Conservation (phyloP, 2,329 filamentous ascomycete species). For the Clathrospora elynae region DNA sequence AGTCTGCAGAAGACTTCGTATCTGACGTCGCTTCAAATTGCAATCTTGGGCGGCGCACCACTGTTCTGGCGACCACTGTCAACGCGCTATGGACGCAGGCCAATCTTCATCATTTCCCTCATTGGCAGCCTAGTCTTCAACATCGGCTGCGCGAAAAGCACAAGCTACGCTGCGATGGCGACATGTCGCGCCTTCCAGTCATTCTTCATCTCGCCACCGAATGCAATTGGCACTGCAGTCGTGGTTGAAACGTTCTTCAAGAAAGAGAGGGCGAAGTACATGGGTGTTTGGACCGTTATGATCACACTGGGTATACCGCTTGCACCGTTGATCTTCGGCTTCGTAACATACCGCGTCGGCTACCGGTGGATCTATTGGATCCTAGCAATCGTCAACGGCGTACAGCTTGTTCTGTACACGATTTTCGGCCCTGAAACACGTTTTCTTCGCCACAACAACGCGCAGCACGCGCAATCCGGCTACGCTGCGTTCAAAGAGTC, state of each 20-base stretch:
- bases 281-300: constrained; percentile 63
- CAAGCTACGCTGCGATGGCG: constrained; percentile 57
- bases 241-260: constrained; percentile 65
- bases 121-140: constrained; percentile 57
- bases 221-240: constrained; percentile 61
- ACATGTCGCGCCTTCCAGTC: constrained; percentile 59
- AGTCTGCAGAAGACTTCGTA: constrained; percentile 58
- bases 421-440: constrained; percentile 59
- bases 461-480: constrained; percentile 30
- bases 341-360: constrained; percentile 58
- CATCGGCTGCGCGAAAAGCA: constrained; percentile 59
- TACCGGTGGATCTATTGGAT: constrained; percentile 66
- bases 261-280: constrained; percentile 59
- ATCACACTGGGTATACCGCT: constrained; percentile 57
- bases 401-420: constrained; percentile 62
- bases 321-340: constrained; percentile 51
- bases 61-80: constrained; percentile 64
- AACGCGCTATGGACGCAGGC: constrained; percentile 59
- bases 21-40: constrained; percentile 62
- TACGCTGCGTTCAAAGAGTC: constrained; percentile 51
- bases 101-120: constrained; percentile 59
- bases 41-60: constrained; percentile 59
- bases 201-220: constrained; percentile 62
- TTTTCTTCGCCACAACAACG: constrained; percentile 54
- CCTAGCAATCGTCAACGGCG: constrained; percentile 62